phyloP scores from a whole-genome alignment of 306 rosid genomes.

The Glycine soja region DNA sequence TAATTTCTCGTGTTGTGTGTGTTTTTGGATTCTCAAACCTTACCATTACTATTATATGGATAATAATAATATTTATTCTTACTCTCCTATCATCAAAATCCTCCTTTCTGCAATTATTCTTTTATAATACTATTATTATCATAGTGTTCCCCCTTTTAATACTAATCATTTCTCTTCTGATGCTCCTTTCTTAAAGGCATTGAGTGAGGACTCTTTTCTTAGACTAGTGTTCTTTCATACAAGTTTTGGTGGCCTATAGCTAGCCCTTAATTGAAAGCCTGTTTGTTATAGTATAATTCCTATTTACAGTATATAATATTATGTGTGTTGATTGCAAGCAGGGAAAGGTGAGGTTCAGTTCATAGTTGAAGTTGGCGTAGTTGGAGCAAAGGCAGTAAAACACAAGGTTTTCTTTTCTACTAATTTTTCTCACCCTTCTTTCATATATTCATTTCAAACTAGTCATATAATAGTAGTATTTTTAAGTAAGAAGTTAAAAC shows the following conservation, averaged over 20 bases:
- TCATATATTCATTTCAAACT: background rate
- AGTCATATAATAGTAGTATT: background rate
- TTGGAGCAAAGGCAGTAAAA: conserved; percentile 43
- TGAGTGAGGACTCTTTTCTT: conserved; percentile 11
- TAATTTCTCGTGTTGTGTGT: background rate
- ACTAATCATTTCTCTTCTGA: conserved; percentile 43
- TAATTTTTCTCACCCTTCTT: conserved; percentile 22
- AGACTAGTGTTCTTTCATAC: conserved; percentile 29
- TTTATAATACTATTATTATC: background rate
- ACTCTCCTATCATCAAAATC: conserved; percentile 37
- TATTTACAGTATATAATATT: conserved; percentile 9
- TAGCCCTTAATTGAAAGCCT: background rate
- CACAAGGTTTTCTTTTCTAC: conserved; percentile 47
- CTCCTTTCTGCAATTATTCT: conserved; percentile 39
- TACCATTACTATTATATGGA: background rate
- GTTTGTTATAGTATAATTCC: conserved; percentile 15
- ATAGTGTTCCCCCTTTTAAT: conserved; percentile 9
- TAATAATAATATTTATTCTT: background rate
- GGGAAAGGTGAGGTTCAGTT: background rate
- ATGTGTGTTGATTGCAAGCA: conserved; percentile 13
- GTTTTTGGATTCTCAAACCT: conserved; percentile 51
- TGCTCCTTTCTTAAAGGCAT: conserved; percentile 55
- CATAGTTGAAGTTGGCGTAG: background rate
- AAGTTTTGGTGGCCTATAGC: conserved; percentile 17
- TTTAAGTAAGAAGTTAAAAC: background rate